Conservation (phyloP, 2,329 filamentous ascomycete species). For the Dothideomycetes sp. region DNA sequence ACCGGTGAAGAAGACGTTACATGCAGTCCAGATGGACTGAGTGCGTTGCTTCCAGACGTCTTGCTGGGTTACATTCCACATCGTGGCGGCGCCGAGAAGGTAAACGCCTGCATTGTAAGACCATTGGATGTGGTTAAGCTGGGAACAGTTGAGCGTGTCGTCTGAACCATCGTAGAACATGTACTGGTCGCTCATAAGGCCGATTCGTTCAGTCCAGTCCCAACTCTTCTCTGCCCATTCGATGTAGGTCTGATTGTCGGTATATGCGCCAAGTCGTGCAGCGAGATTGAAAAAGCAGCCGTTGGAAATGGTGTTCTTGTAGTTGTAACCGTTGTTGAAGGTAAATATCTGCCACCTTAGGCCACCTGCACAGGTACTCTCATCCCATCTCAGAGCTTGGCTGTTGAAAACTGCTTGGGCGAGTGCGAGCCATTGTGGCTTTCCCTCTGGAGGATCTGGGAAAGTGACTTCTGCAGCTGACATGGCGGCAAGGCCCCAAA, state of each 20-base stretch:
- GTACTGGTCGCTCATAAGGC: slow-evolving; percentile 44
- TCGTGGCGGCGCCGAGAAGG: slow-evolving; percentile 34
- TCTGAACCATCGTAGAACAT: slow-evolving; percentile 37
- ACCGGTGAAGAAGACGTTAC: slow-evolving; percentile 28
- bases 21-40: slow-evolving; percentile 15
- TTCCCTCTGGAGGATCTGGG: slow-evolving; percentile 25
- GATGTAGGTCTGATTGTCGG: slow-evolving; percentile 42
- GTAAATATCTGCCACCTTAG: slow-evolving; percentile 29
- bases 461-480: slow-evolving; percentile 43
- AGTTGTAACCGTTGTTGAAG: slow-evolving; percentile 39
- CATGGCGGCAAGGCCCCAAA: slow-evolving; percentile 48
- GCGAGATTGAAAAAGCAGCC: slow-evolving; percentile 41
- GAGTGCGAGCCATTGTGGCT: slow-evolving; percentile 35
- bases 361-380: slow-evolving; percentile 25
- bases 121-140: slow-evolving; percentile 37
- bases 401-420: slow-evolving; percentile 31
- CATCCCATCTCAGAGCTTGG: slow-evolving; percentile 26
- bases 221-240: slow-evolving; percentile 47
- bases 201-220: slow-evolving; percentile 31
- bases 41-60: slow-evolving; percentile 17
- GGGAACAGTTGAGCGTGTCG: slow-evolving; percentile 31
- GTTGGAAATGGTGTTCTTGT: slow-evolving; percentile 49
- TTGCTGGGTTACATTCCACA: slow-evolving; percentile 27
- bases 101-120: slow-evolving; percentile 31
- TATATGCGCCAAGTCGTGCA: slow-evolving; percentile 28